Evolutionary conservation across 2,329 filamentous ascomycete genomes (phyloP).

Genomic region (Epichloe gansuensis): DNA sequence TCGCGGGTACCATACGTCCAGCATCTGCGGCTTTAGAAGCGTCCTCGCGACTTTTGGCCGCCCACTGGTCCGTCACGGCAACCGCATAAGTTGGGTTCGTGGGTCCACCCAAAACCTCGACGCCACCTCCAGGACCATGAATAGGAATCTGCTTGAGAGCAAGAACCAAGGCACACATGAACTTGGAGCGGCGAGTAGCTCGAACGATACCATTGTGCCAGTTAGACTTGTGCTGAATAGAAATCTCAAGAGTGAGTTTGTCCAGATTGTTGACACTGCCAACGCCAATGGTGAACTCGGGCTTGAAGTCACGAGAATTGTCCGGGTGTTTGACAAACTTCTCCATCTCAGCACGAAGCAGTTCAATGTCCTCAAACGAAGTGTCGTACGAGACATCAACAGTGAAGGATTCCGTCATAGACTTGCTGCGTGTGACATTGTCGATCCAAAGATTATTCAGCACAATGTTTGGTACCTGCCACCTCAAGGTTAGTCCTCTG

Average conservation of each 20-base stretch:
- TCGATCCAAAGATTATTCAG: constrained; percentile 92
- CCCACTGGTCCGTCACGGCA: constrained; percentile 56
- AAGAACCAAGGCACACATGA: constrained; percentile 85
- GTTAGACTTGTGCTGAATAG: constrained; percentile 86
- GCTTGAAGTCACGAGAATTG: constrained; percentile 83
- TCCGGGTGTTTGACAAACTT: constrained; percentile 72
- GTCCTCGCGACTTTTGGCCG: constrained; percentile 48
- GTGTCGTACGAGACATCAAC: constrained; percentile 80
- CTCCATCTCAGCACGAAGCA: constrained; percentile 74
- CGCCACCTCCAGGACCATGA: constrained; percentile 63
- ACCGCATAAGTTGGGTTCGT: constrained; percentile 76
- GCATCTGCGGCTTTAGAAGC: constrained; percentile 49
- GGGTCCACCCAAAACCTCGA: constrained; percentile 47
- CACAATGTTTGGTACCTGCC: constrained; percentile 76
- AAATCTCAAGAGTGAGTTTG: constrained; percentile 71
- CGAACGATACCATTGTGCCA: constrained; percentile 81
- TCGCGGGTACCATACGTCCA: constrained; percentile 48
- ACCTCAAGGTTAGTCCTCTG: constrained; percentile 19
- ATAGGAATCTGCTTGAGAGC: constrained; percentile 84
- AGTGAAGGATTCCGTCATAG: constrained; percentile 77
- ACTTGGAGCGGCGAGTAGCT: constrained; percentile 75
- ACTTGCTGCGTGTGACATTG: constrained; percentile 80
- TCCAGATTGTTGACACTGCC: constrained; percentile 72
- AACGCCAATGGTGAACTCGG: constrained; percentile 69
- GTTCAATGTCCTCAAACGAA: constrained; percentile 76